phyloP scores from a whole-genome alignment of 805 yeast genomes.

The Huiozyma sinensis region DNA sequence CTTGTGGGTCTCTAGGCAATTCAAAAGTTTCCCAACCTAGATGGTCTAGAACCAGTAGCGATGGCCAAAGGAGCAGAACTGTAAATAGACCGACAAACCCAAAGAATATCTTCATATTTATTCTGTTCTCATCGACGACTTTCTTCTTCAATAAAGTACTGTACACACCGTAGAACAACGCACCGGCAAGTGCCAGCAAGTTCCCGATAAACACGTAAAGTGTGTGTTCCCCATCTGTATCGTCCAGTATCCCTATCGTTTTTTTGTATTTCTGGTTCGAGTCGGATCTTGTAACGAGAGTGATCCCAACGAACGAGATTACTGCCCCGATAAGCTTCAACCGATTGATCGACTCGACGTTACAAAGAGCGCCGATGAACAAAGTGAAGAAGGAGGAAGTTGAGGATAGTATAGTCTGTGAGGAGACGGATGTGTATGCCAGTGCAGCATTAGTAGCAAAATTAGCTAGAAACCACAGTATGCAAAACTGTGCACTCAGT shows the following conservation, averaged over 20 bases:
- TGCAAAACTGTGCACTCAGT: conserved; percentile 70
- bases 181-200: conserved; percentile 69
- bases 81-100: conserved; percentile 92
- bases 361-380: conserved; percentile 60
- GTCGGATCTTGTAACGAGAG: conserved; percentile 67
- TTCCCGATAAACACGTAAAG: conserved; percentile 53
- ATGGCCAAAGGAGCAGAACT: conserved; percentile 69
- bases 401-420: conserved; percentile 86
- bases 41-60: conserved; percentile 53
- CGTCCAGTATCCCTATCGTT: background rate
- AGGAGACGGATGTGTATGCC: conserved; percentile 82
- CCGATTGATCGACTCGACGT: conserved; percentile 57
- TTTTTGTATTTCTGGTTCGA: conserved; percentile 19
- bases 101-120: conserved; percentile 81
- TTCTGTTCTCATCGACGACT: conserved; percentile 60
- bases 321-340: conserved; percentile 60
- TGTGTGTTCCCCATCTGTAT: conserved; percentile 16
- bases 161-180: conserved; percentile 83
- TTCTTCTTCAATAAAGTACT: conserved; percentile 71
- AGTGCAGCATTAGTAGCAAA: conserved; percentile 80
- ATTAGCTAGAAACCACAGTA: conserved; percentile 86
- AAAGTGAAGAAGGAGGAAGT: conserved; percentile 91
- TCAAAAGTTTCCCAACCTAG: conserved; percentile 61
- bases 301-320: conserved; percentile 67
- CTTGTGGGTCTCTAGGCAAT: conserved; percentile 46